Conservation (phyloP, 495 filamentous ascomycete species). For the Pseudoneurospora amorphoporcata region DNA sequence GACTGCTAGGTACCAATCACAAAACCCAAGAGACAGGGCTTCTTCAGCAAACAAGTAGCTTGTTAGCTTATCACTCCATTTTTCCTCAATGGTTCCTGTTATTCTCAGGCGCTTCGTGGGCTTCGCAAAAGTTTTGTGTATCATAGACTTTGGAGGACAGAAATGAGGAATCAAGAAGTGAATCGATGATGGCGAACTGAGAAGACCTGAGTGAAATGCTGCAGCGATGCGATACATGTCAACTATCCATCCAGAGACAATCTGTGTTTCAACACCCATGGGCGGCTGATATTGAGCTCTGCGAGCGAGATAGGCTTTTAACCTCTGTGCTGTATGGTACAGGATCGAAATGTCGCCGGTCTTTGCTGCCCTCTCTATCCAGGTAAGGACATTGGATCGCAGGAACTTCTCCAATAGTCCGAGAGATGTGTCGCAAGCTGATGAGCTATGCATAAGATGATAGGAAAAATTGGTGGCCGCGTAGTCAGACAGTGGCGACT, state of each 20-base stretch:
- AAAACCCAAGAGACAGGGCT: conserved; percentile 1
- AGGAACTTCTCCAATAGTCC: neutral
- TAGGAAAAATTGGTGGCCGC: conserved; percentile 11
- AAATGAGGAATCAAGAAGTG: conserved; percentile 5
- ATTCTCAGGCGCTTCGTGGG: neutral
- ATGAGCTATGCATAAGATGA: conserved; percentile 1
- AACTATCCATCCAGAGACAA: too few species aligned
- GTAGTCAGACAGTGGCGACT: conserved; percentile 5
- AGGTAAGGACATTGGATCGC: neutral
- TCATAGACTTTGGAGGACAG: conserved; percentile 4
- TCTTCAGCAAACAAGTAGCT: conserved; percentile 1
- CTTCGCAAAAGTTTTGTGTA: conserved; percentile 2
- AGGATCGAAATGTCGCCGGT: neutral
- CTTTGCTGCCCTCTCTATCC: neutral
- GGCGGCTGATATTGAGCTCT: too few species aligned
- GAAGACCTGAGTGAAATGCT: neutral
- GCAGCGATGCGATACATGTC: too few species aligned
- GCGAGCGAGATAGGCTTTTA: conserved; percentile 8
- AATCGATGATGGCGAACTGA: conserved; percentile 6
- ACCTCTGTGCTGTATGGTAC: neutral
- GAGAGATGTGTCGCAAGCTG: neutral
- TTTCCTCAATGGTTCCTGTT: conserved; percentile 1
- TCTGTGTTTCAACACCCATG: too few species aligned
- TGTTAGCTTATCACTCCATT: conserved; percentile 6
- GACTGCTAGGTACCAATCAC: conserved; percentile 1